Evolutionary conservation across 31 red algal species (phyloP).

Genomic region (Odonthalia washingtoniensis): DNA sequence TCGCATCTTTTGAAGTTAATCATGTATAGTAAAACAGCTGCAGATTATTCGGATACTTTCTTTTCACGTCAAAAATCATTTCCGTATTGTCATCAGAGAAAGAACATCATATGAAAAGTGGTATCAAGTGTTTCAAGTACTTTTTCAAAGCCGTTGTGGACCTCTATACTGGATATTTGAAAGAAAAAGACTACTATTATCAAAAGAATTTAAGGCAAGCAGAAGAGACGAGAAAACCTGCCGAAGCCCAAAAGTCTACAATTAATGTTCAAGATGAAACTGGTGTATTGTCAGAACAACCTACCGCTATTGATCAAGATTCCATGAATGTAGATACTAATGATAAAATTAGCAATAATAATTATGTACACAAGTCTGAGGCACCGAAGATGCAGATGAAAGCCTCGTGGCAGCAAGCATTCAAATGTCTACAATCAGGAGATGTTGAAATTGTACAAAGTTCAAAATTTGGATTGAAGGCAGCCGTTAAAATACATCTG

Average conservation of each 20-base stretch:
- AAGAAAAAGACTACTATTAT: too few species aligned
- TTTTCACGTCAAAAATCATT: background rate
- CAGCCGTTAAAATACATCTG: constrained; percentile 66
- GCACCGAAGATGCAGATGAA: too few species aligned
- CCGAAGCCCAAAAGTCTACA: too few species aligned
- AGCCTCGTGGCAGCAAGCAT: constrained; percentile 28
- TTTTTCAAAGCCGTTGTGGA: background rate
- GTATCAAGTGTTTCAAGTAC: background rate
- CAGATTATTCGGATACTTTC: background rate
- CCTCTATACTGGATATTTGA: background rate
- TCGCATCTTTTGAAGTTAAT: background rate
- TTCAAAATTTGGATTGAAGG: constrained; percentile 76
- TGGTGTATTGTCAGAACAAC: too few species aligned
- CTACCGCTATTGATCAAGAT: too few species aligned
- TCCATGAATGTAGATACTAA: too few species aligned
- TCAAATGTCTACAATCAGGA: constrained; percentile 89
- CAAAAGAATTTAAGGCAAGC: too few species aligned
- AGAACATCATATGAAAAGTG: constrained; percentile 1
- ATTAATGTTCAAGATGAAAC: too few species aligned
- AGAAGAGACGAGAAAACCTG: too few species aligned
- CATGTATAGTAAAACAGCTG: background rate
- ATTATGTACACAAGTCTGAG: too few species aligned
- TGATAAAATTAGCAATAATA: too few species aligned
- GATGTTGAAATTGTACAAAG: constrained; percentile 73
- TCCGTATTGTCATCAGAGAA: background rate